These are phyloP conservation scores for Lignosus rhinocerotis DNA, from an alignment of 1,284 basidiomycete genomes.

Conservation along the genomic window DNA sequence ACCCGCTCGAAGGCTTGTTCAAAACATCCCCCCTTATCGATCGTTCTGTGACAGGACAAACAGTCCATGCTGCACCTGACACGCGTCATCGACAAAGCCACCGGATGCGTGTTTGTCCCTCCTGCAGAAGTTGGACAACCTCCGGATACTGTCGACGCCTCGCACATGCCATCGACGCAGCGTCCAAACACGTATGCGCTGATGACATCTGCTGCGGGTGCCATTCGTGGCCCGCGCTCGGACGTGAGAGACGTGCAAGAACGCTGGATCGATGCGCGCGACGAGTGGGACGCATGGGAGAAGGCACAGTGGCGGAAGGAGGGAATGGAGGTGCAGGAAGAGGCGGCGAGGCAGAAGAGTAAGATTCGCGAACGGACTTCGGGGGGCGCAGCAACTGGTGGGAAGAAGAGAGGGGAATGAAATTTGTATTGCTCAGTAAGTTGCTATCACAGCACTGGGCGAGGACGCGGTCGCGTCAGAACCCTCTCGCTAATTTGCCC, in stretches of 20 bases:
- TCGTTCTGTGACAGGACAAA: constrained; percentile 66
- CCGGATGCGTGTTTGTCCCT: constrained; percentile 85
- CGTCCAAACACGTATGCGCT: constrained; percentile 67
- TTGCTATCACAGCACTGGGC: too few relatives aligned
- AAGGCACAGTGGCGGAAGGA: constrained; percentile 68
- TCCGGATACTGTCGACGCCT: constrained; percentile 48
- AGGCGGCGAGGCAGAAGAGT: constrained; percentile 32
- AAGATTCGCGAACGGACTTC: constrained; percentile 32
- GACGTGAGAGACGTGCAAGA: constrained; percentile 85
- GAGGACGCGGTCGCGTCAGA: too few relatives aligned
- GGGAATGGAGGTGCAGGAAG: constrained; percentile 43
- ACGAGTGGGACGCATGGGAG: constrained; percentile 80
- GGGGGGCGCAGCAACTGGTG: not conserved
- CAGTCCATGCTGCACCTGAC: constrained; percentile 88
- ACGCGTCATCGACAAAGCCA: constrained; percentile 82
- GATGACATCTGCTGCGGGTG: constrained; percentile 65
- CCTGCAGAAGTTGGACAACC: constrained; percentile 50
- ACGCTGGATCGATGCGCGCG: constrained; percentile 80
- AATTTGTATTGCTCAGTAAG: too few relatives aligned
- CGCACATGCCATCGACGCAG: constrained; percentile 43
- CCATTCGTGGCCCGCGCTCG: constrained; percentile 52
- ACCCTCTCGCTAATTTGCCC: too few relatives aligned
- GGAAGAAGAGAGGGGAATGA: not conserved
- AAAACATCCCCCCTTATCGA: not conserved
- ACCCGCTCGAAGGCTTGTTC: not conserved